Evolutionary conservation across 176 grass and related monocot species (phyloP).

Genomic region (Poa pratensis): DNA sequence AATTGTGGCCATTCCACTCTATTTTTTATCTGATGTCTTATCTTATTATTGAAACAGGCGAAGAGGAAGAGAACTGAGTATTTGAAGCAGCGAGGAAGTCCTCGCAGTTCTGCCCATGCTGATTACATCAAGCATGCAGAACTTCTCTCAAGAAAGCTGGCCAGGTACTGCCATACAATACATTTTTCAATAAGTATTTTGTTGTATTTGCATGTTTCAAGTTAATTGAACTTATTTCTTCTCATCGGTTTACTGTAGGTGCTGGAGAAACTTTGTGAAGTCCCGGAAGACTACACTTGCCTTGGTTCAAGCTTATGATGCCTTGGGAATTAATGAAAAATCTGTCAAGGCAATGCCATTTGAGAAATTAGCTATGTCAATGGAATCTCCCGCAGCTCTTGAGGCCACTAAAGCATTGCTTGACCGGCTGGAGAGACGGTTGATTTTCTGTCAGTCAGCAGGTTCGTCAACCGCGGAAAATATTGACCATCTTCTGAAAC

Average conservation of each 20-base stretch:
- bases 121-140: conserved; percentile 72
- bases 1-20: conserved; percentile 12
- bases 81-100: conserved; percentile 85
- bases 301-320: conserved; percentile 71
- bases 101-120: conserved; percentile 52
- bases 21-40: conserved; percentile 18
- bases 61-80: conserved; percentile 84
- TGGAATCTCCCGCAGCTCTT: conserved; percentile 72
- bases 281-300: conserved; percentile 68
- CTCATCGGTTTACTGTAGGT: conserved; percentile 49
- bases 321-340: conserved; percentile 71
- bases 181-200: conserved; percentile 19
- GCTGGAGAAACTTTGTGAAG: conserved; percentile 90
- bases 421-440: conserved; percentile 70
- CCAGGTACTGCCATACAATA: conserved; percentile 49
- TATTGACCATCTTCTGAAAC: conserved; percentile 93
- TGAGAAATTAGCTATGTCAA: conserved; percentile 78
- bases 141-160: conserved; percentile 78
- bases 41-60: conserved; percentile 55
- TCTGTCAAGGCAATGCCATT: conserved; percentile 89
- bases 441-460: conserved; percentile 52
- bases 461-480: conserved; percentile 57
- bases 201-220: neutral
- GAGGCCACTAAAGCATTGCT: conserved; percentile 73
- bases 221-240: conserved; percentile 29